Evolutionary conservation across 164 flowering plant species (phyloP).

Genomic region (Euptelea pleiosperma): DNA sequence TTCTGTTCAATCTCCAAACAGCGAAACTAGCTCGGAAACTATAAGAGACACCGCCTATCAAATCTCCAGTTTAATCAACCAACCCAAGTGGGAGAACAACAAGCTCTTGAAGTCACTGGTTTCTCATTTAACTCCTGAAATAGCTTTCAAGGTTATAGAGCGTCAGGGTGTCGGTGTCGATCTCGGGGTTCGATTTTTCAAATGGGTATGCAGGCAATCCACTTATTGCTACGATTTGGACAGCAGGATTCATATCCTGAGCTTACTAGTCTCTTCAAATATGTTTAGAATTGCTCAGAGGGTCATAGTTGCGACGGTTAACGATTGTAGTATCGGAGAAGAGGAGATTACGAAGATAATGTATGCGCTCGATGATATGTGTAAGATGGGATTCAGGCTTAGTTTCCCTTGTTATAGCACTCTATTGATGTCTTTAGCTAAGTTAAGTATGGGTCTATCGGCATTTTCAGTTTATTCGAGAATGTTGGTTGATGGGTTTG

Average conservation of each 20-base stretch:
- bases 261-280: constrained; percentile 17
- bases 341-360: constrained; percentile 24
- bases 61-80: constrained; percentile 18
- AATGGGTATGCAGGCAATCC: constrained; percentile 34
- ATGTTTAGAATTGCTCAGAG: constrained; percentile 20
- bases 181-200: constrained; percentile 21
- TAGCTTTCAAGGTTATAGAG: constrained; percentile 24
- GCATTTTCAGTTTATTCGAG: constrained; percentile 23
- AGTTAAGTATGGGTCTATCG: constrained; percentile 21
- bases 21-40: constrained; percentile 7
- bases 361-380: constrained; percentile 19
- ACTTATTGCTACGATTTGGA: constrained; percentile 31
- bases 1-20: too few species aligned
- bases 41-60: not conserved
- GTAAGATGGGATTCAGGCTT: constrained; percentile 22
- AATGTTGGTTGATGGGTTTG: constrained; percentile 33
- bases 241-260: constrained; percentile 21
- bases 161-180: constrained; percentile 12
- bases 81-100: constrained; percentile 27
- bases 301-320: constrained; percentile 22
- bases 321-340: constrained; percentile 16
- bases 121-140: constrained; percentile 29
- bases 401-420: constrained; percentile 34
- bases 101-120: constrained; percentile 23
- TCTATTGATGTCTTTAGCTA: constrained; percentile 35